Evolutionary conservation across 2,329 filamentous ascomycete genomes (phyloP).

Genomic region (Biscogniauxia mediterranea): DNA sequence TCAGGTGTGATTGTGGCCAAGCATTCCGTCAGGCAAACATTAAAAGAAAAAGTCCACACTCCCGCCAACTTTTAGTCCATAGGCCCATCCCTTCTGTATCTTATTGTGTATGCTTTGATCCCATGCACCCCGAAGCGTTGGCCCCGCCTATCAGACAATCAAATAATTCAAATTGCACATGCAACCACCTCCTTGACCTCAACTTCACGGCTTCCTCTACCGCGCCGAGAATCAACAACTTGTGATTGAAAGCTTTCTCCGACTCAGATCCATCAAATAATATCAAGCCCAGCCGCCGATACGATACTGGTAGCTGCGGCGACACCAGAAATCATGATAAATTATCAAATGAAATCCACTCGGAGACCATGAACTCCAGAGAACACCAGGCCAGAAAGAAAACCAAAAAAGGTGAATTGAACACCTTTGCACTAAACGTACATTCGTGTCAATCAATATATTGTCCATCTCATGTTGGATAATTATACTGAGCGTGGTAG

Average conservation of each 20-base stretch:
- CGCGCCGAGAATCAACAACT: not conserved
- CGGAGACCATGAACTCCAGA: not conserved
- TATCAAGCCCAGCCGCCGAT: not conserved
- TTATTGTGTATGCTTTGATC: not conserved
- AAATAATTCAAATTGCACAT: not conserved
- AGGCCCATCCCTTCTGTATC: not conserved
- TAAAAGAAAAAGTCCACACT: not conserved
- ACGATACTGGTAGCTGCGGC: not conserved
- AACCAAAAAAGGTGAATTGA: not conserved
- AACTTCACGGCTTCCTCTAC: not conserved
- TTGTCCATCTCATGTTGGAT: not conserved
- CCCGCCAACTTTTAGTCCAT: not conserved
- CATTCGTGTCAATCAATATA: not conserved
- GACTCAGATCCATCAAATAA: not conserved
- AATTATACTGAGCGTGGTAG: not conserved
- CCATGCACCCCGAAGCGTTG: not conserved
- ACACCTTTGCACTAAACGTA: not conserved
- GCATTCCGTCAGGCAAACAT: not conserved
- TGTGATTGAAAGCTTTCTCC: not conserved
- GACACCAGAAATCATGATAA: not conserved
- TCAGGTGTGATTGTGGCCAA: not conserved
- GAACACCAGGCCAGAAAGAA: not conserved
- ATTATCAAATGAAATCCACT: not conserved
- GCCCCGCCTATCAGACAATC: not conserved
- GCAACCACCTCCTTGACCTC: not conserved